These are phyloP conservation scores for Suillus decipiens DNA, from an alignment of 768 basidiomycete species.

Conservation along the genomic window DNA sequence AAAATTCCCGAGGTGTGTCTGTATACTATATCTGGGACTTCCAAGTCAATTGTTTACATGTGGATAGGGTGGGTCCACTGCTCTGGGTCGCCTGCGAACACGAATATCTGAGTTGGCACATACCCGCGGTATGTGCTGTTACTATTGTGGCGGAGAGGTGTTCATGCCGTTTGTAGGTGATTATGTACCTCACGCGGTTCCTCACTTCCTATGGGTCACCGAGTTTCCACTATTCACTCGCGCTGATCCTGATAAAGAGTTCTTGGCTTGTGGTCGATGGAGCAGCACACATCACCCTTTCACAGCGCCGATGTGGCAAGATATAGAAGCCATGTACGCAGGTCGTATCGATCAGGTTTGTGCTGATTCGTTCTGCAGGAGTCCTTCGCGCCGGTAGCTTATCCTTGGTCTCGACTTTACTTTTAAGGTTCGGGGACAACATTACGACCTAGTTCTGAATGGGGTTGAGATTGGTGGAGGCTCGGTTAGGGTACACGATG, in stretches of 20 bases:
- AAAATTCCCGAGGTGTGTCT: conserved; percentile 52
- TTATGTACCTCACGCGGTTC: conserved; percentile 52
- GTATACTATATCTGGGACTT: conserved; percentile 12
- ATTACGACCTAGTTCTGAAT: conserved; percentile 94
- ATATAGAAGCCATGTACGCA: conserved; percentile 72
- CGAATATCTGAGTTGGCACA: conserved; percentile 69
- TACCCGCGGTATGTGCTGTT: conserved; percentile 50
- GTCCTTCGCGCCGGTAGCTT: conserved; percentile 7
- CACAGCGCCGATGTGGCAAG: conserved; percentile 93
- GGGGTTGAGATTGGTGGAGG: conserved; percentile 94
- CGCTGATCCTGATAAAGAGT: conserved; percentile 85
- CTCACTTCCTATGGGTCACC: conserved; percentile 93
- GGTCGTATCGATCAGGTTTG: conserved; percentile 64
- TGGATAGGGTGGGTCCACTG: conserved; percentile 81
- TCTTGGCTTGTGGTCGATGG: conserved; percentile 85
- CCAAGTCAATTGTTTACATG: conserved; percentile 22
- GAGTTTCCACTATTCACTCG: conserved; percentile 93
- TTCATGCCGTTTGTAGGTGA: conserved; percentile 46
- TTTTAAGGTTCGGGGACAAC: conserved; percentile 83
- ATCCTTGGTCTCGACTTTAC: conserved; percentile 13
- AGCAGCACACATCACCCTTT: conserved; percentile 95
- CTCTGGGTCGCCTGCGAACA: conserved; percentile 70
- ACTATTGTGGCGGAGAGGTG: conserved; percentile 9
- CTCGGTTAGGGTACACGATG: conserved; percentile 90
- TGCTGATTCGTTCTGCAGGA: conserved; percentile 11